Evolutionary conservation across 495 filamentous ascomycete species (phyloP), one percentile per base, ranked within the genome.

Genomic region (Durotheca rogersii): DNA sequence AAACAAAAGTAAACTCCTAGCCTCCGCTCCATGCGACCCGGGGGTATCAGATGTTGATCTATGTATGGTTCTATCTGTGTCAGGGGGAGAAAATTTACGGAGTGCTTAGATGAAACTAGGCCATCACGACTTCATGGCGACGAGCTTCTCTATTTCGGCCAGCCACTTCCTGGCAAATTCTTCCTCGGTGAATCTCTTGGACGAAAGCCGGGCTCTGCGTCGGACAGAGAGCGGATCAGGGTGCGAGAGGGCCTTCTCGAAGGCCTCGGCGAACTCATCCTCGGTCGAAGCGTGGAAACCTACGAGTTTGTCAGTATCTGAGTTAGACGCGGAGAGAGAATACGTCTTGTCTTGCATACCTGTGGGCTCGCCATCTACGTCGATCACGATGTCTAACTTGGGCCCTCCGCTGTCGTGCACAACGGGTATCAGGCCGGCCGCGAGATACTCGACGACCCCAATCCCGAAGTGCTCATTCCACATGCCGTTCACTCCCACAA

Each of bases 401-500:
- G 93, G 93, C 2, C 93, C 93, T 6, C 94, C 93, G 12, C 84
- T 88, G 62, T 95, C 79, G 59, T 97, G 90, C 4, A 96, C 94
- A 0, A 98, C 90, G 30, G 82, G 81, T 41, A 98, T 87, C 25
- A 98, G 72, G 0, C 93, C 93, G 0, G 93, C 94, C 6, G 93
- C 93, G 67, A 95, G 93, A 63, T 98, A 98, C 72, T 98, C 93
- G 4, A 98, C 93, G 12, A 97, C 91, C 4, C 93, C 93, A 53
- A 98, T 98, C 12, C 93, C 94, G 62, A 97, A 98, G 69, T 98
- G 93, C 71, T 98, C 93, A 63, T 96, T 97, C 93, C 94, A 98
- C 93, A 98, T 98, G 45, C 84, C 90, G 61, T 98, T 98, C 2
- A 93, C 89, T 27, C 93, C 93, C 17, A 97, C 76, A 42, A 81